Conservation (phyloP, 148 eudicot genomes). For the Heliosperma pusillum region DNA sequence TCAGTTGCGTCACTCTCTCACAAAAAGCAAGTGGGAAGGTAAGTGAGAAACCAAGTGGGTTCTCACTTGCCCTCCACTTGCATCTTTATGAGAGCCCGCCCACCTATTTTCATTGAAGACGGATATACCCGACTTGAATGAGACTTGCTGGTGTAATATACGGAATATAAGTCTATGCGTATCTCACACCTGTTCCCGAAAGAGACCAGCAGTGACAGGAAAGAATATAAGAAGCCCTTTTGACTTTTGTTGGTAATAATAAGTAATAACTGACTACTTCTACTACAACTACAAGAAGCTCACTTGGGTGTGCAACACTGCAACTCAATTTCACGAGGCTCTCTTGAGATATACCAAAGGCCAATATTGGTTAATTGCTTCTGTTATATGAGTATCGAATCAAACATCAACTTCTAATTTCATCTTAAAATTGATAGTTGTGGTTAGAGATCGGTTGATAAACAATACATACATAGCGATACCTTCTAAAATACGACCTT, state of each 20-base stretch:
- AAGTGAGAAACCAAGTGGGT: no score
- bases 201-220: not conserved
- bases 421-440: not conserved
- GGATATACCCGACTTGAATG: no score
- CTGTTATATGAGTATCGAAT: not conserved
- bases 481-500: no score
- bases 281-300: not conserved
- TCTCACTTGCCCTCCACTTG: no score
- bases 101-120: no score
- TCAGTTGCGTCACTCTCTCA: no score
- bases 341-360: not conserved
- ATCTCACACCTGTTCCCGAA: no score
- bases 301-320: slow-evolving; percentile 1
- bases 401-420: not conserved
- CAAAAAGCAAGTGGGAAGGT: no score
- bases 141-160: no score
- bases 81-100: no score
- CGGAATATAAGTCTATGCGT: no score
- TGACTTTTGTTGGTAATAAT: not conserved
- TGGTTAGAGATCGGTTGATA: not conserved
- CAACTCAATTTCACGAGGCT: not conserved
- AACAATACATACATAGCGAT: no score
- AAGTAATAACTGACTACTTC: not conserved
- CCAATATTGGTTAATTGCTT: not conserved
- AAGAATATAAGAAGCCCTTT: not conserved